Evolutionary conservation across 352 stramenopile genomes (phyloP).

Genomic region (Phytophthora meadii): DNA sequence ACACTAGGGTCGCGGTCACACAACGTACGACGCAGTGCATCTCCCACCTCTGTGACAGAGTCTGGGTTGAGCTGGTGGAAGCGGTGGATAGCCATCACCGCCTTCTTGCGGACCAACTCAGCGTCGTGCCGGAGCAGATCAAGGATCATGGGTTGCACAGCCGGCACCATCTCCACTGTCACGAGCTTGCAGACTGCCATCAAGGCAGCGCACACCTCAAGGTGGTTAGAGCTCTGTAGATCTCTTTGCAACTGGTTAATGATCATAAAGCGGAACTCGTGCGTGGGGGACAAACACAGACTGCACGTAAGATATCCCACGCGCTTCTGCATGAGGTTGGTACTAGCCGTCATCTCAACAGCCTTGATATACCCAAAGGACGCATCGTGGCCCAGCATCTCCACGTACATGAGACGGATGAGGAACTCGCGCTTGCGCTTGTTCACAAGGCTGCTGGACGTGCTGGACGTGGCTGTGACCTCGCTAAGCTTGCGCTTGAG

Average conservation of each 20-base stretch:
- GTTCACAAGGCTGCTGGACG: slow-evolving; percentile 78
- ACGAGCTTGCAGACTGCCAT: slow-evolving; percentile 96
- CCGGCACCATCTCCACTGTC: slow-evolving; percentile 99
- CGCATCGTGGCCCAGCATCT: slow-evolving; percentile 99
- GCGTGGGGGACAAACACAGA: slow-evolving; percentile 96
- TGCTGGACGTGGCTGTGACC: slow-evolving; percentile 78
- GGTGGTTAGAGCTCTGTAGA: slow-evolving; percentile 90
- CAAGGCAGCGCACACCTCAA: slow-evolving; percentile 96
- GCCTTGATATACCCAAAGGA: slow-evolving; percentile 99
- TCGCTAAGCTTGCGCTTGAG: slow-evolving; percentile 97
- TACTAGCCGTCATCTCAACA: slow-evolving; percentile 97
- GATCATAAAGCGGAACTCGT: slow-evolving; percentile 99
- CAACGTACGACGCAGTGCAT: slow-evolving; percentile 95
- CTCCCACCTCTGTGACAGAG: slow-evolving; percentile 86
- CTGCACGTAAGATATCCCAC: slow-evolving; percentile 96
- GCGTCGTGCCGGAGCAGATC: slow-evolving; percentile 96
- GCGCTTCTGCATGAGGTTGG: slow-evolving; percentile 98
- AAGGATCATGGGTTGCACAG: slow-evolving; percentile 94
- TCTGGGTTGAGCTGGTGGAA: slow-evolving; percentile 99
- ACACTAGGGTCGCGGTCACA: slow-evolving; percentile 99
- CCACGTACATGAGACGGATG: slow-evolving; percentile 99
- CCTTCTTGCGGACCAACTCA: slow-evolving; percentile 99
- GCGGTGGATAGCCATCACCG: slow-evolving; percentile 97
- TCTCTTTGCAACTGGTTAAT: slow-evolving; percentile 99
- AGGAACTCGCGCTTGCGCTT: slow-evolving; percentile 99